Percentiles rank a stretch among this genome's conserved stretches.
Evolutionary conservation across 1,284 basidiomycete species (phyloP).

Genomic region (Trametes polyzona): DNA sequence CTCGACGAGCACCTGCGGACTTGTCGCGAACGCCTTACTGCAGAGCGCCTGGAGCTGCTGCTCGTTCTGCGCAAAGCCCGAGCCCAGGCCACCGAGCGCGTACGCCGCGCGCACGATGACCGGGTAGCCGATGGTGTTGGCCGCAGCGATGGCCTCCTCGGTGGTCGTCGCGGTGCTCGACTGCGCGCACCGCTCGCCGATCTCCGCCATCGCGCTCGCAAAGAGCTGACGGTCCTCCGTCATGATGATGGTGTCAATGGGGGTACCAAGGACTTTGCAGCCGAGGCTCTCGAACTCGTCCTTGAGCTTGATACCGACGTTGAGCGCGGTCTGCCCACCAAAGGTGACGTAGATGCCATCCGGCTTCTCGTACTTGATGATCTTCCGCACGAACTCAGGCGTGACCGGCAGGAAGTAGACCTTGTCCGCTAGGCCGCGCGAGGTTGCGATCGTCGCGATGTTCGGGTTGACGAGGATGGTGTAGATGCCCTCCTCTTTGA

Average conservation of each 20-base stretch:
- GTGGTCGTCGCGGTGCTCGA: constrained; percentile 83
- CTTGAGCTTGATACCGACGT: constrained; percentile 97
- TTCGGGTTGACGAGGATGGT: constrained; percentile 99
- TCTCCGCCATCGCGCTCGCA: constrained; percentile 93
- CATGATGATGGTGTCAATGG: constrained; percentile 96
- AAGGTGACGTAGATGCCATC: constrained; percentile 99
- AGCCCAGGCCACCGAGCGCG: constrained; percentile 93
- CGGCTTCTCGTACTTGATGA: constrained; percentile 98
- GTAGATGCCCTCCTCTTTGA: constrained; percentile 99
- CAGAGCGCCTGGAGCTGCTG: constrained; percentile 87
- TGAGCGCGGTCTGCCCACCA: constrained; percentile 96
- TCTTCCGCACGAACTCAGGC: constrained; percentile 96
- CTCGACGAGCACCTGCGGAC: constrained; percentile 96
- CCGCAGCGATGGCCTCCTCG: constrained; percentile 88
- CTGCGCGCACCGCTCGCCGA: constrained; percentile 94
- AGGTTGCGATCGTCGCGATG: constrained; percentile 99
- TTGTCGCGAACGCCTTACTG: constrained; percentile 94
- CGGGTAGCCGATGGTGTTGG: constrained; percentile 89
- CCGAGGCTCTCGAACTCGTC: constrained; percentile 91
- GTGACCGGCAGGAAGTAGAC: constrained; percentile 99
- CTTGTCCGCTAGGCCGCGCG: constrained; percentile 96
- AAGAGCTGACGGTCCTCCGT: constrained; percentile 98
- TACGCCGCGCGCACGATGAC: constrained; percentile 97
- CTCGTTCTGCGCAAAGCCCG: constrained; percentile 93
- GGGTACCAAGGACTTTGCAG: constrained; percentile 93